These are phyloP conservation scores for Zoysia matrella DNA, from an alignment of 202 grass and related monocot genomes.

Conservation along the genomic window DNA sequence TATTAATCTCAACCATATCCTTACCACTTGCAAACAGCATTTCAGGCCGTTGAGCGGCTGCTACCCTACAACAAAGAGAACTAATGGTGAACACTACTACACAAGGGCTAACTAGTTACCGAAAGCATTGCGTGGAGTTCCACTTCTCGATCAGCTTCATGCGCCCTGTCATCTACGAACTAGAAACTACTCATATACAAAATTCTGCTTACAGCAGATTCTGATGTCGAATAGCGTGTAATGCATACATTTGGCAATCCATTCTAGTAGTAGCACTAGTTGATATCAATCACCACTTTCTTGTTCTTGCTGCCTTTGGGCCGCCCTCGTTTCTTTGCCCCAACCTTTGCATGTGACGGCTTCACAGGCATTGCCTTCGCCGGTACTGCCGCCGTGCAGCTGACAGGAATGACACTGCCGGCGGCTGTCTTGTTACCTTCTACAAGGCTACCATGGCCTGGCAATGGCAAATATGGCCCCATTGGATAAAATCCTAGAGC, in stretches of 20 bases:
- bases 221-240: background rate
- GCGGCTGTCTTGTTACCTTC: background rate
- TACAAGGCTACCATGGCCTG: background rate
- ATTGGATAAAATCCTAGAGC: conserved; percentile 36
- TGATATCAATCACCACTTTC: conserved; percentile 37
- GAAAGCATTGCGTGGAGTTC: conserved; percentile 1
- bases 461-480: conserved; percentile 35
- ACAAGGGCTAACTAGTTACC: background rate
- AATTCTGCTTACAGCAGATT: conserved; percentile 8
- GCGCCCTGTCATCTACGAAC: background rate
- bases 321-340: conserved; percentile 21
- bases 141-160: background rate
- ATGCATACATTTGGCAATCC: background rate
- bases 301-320: conserved; percentile 29
- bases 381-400: background rate
- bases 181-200: conserved; percentile 17
- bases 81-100: background rate
- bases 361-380: background rate
- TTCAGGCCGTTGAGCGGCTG: background rate
- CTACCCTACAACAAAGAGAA: background rate
- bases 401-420: background rate
- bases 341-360: conserved; percentile 20
- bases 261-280: background rate
- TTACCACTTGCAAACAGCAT: conserved; percentile 16
- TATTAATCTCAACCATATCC: background rate